A percentile compares a stretch with the other conserved stretches of the same genome.
phyloP scores from a whole-genome alignment of 2,329 filamentous ascomycete species.

The Ascochyta pisi region DNA sequence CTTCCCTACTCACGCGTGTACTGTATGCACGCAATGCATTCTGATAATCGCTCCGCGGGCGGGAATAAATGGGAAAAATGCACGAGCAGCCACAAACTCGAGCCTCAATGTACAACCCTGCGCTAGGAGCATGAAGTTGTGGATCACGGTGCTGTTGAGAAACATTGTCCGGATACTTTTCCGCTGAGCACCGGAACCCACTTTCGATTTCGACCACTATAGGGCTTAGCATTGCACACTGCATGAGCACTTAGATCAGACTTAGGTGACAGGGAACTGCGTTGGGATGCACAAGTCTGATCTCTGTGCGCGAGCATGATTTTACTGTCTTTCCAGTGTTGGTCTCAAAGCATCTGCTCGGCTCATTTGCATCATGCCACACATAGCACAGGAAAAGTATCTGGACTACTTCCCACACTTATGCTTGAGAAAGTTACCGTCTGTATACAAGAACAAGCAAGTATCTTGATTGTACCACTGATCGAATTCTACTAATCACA shows the following conservation, averaged over 20 bases:
- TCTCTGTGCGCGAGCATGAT: neutral
- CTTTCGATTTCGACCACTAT: neutral
- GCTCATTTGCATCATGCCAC: neutral
- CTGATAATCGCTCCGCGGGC: constrained; percentile 9
- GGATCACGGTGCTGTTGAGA: constrained; percentile 11
- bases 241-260: neutral
- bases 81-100: constrained; percentile 4
- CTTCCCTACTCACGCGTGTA: constrained; percentile 2
- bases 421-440: no score
- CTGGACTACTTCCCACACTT: no score
- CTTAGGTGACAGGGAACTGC: no score
- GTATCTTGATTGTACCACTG: no score
- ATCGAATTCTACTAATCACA: no score
- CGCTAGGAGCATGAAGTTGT: constrained; percentile 4
- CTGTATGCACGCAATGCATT: neutral
- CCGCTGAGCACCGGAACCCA: constrained; percentile 6
- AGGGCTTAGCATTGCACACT: neutral
- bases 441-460: no score
- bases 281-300: neutral
- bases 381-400: no score
- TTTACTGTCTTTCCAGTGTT: neutral
- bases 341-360: neutral
- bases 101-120: constrained; percentile 3
- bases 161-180: constrained; percentile 7
- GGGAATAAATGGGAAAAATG: neutral